Evolutionary conservation across 139 green algal species (phyloP).

Genomic region (Tetraselmis chui): DNA sequence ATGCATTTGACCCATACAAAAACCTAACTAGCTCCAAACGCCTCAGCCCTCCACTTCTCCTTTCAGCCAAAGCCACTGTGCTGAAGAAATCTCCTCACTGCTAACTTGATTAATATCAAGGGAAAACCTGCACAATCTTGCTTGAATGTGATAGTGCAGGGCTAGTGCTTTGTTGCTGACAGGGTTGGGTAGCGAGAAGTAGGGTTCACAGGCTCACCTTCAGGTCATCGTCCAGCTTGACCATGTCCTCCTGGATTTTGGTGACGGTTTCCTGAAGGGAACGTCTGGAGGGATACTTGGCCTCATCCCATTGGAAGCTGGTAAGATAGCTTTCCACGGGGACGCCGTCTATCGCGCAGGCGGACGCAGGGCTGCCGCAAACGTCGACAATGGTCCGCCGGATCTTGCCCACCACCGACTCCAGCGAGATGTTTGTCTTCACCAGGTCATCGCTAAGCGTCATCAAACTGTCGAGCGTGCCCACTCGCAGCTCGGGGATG

Average conservation of each 20-base stretch:
- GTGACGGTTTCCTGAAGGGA: constrained; percentile 85
- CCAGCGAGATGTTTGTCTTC: constrained; percentile 68
- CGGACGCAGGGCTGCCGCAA: background rate
- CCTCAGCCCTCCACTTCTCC: too few relatives aligned
- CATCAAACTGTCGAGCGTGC: constrained; percentile 92
- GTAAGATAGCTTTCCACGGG: constrained; percentile 65
- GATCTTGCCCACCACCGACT: constrained; percentile 83
- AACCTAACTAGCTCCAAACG: too few relatives aligned
- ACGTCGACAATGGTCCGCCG: constrained; percentile 62
- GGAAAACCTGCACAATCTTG: too few relatives aligned
- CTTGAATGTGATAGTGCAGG: too few relatives aligned
- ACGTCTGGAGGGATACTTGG: constrained; percentile 84
- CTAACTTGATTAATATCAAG: too few relatives aligned
- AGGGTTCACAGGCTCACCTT: too few relatives aligned
- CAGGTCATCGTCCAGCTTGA: constrained; percentile 92
- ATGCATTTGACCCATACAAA: too few relatives aligned
- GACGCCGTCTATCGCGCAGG: constrained; percentile 56
- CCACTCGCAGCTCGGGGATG: constrained; percentile 83
- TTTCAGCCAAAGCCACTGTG: too few relatives aligned
- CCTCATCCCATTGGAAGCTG: constrained; percentile 91
- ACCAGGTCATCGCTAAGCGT: constrained; percentile 85
- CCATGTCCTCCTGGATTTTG: constrained; percentile 77
- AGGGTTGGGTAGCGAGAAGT: too few relatives aligned
- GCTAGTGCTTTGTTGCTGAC: too few relatives aligned
- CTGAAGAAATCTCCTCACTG: too few relatives aligned